Base-by-base conservation (phyloP, 1,284 basidiomycete genomes). In the Microbotryomycetes sp. region DNA sequence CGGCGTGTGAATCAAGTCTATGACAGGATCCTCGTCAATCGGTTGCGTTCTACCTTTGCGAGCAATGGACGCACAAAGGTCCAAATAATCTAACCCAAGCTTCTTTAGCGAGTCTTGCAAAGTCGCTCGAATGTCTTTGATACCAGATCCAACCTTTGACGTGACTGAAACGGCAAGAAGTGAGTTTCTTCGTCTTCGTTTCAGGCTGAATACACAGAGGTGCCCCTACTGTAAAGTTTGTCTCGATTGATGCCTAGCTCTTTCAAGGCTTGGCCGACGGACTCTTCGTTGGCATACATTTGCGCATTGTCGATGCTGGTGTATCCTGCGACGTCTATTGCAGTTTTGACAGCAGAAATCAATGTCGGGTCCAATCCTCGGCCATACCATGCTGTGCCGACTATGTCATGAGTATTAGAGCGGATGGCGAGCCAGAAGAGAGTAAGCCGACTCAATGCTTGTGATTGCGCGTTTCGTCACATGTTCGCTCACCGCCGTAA, bases 81-180 rank as follows among this genome's bases (percentile, higher is more conserved):
- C 87, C 57, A 92, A 87, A 59, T 88, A 83, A 56, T 84, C 80
- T 48, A 84, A 56, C 31, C 80, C 79, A 5, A 92, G 78, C 74
- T 83, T 56, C 30, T 61, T 30, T 11, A 68, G 35, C 45, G 54
- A 54, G 13, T 46, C 23, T 30, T 59, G 57, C 7, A 60, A 56
- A 2, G 56, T 52, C 4, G 50, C 35, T 4, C 45, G 50, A 27
- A 62, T 56, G 31, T 65, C 65, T 28, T 58, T 64, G n/a, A 69
- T 29, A 2, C 65, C 65, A 1, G 62, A 5, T 5, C 62, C 65
- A 3, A 48, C 23, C 47, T 69, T 69, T 7, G 67, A 62, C 3
- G 65, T 67, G 31, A 69, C 64, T 68, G 54, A n/a, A n/a, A n/a
- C n/a, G n/a, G n/a, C n/a, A n/a, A n/a, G n/a, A n/a, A n/a, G n/a